phyloP scores from a whole-genome alignment of 495 filamentous ascomycete species.

The Trichoderma gamsii region DNA sequence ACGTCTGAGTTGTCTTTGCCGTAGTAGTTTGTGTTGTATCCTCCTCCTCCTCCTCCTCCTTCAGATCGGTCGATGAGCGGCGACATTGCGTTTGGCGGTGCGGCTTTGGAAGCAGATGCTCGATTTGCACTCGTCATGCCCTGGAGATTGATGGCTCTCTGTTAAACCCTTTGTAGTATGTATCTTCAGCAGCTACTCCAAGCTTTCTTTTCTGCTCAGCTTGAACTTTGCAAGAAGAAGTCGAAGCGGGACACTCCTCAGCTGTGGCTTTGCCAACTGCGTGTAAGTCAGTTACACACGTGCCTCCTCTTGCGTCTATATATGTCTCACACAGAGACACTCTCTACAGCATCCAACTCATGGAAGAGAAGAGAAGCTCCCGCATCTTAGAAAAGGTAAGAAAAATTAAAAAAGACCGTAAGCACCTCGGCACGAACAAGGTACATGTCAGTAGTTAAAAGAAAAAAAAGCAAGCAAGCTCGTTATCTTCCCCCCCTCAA shows the following conservation, averaged over 20 bases:
- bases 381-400: too few relatives aligned
- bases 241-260: too few relatives aligned
- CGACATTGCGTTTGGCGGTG: not conserved
- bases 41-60: not conserved
- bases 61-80: conserved; percentile 7
- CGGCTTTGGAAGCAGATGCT: not conserved
- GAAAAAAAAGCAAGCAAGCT: not conserved
- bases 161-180: not conserved
- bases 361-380: not conserved
- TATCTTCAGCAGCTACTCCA: not conserved
- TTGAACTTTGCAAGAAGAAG: too few relatives aligned
- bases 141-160: not conserved
- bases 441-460: too few relatives aligned
- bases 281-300: too few relatives aligned
- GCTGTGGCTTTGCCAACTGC: too few relatives aligned
- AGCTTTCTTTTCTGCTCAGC: not conserved
- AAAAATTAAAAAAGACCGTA: too few relatives aligned
- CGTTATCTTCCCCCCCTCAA: not conserved
- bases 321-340: too few relatives aligned
- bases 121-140: not conserved
- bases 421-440: not conserved
- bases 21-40: conserved; percentile 3
- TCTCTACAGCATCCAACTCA: not conserved
- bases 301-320: too few relatives aligned
- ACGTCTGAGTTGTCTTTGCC: not conserved